A percentile compares a stretch with the other conserved stretches of the same genome.
Evolutionary conservation across 208 protist species (phyloP).

Genomic region (Leishmania braziliensis): DNA sequence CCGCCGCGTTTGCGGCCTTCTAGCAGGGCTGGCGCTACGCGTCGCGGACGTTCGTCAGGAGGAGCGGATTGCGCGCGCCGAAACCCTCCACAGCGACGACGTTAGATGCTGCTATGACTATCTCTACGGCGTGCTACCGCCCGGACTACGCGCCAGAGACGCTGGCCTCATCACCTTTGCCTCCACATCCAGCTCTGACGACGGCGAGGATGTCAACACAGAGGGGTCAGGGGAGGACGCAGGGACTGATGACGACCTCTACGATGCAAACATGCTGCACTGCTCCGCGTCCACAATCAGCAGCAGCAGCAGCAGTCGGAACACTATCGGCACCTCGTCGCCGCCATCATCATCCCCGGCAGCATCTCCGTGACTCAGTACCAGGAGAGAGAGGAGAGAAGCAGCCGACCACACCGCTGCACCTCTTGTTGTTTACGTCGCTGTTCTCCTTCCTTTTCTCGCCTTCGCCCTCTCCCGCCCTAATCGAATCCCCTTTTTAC

Average conservation of each 20-base stretch:
- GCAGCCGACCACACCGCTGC: background rate
- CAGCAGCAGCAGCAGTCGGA: background rate
- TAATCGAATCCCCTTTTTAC: background rate
- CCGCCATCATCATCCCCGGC: background rate
- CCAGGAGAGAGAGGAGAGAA: background rate
- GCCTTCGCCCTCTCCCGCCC: background rate
- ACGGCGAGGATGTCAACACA: background rate
- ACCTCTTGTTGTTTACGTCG: background rate
- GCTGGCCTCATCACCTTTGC: constrained; percentile 4
- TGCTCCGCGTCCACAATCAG: background rate
- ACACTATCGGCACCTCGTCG: background rate
- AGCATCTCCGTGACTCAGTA: background rate
- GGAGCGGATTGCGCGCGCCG: background rate
- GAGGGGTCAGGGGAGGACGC: background rate
- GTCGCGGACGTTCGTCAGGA: constrained; percentile 7
- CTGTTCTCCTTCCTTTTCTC: background rate
- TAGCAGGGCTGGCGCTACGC: constrained; percentile 19
- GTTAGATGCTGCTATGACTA: constrained; percentile 7
- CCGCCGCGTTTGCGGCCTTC: constrained; percentile 18
- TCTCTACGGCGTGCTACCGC: constrained; percentile 22
- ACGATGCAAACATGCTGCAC: background rate
- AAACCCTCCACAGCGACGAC: background rate
- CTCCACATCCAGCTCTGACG: background rate
- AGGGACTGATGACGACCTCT: background rate
- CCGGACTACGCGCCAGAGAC: constrained; percentile 12